Base-by-base conservation (phyloP, 2,329 filamentous ascomycete genomes). In the Ilyonectria sp. region DNA sequence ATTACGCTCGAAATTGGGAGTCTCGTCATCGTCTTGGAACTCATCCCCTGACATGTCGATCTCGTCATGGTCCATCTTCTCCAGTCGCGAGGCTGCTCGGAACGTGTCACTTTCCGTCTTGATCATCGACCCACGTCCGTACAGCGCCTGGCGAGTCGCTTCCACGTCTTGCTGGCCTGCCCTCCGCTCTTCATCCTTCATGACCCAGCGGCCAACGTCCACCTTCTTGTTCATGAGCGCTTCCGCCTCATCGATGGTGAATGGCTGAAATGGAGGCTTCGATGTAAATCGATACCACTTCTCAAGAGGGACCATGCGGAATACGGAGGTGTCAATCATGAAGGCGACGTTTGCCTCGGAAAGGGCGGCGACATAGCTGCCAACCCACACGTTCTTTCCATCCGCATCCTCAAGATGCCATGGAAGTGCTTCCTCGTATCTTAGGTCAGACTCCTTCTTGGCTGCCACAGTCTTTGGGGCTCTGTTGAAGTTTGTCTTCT, bases 391-490 rank as follows among this genome's bases (percentile, higher is more conserved):
- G 75, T 97, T 95, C 80, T 95, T 97, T 71, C 94, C 94, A 76
- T 99, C 95, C 46, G 95, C 97, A 79, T 99, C 96, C 79, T 99
- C 96, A 40, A 99, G 82, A 79, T 98, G 95, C 96, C 96, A 99
- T 6, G 96, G 96, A 56, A 98, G 85, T 4, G 95, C 94, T 80
- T 99, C 96, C 79, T 98, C 96, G 73, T 98, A 99, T 70, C 95
- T 92, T 82, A 90, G 90, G 63, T 90, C 89, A 0, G 86, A 86
- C 65, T 90, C 87, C 84, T 87, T 97, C 86, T 88, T 96, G 84
- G 82, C 95, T 76, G 95, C 94, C 76, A 95, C 94, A 6, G 88
- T 87, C 61, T 88, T 87, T 64, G 97, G 93, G n/a, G 92, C 89
- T 72, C 94, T 91, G 77, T 93, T 94, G 23, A 97, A 93, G 75